These are phyloP conservation scores for Dispira parvispora DNA, from an alignment of 192 early-diverging fungal species.

Conservation along the genomic window DNA sequence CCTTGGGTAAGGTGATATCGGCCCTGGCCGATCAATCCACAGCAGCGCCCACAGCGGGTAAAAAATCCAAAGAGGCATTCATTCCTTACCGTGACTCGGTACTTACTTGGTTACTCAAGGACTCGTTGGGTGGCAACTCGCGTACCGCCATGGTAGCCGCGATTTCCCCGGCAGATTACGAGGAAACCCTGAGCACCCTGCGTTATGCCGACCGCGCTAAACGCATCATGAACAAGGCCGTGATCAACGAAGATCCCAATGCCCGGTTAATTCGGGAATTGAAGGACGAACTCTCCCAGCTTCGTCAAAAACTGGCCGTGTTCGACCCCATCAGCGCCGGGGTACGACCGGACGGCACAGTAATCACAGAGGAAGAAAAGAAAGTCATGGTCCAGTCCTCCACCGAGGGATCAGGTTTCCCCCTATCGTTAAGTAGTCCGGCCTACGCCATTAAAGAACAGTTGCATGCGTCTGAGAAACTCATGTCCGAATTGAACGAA, in stretches of 20 bases:
- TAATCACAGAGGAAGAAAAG: conserved; percentile 8
- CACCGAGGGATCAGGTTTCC: neutral
- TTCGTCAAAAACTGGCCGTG: conserved; percentile 36
- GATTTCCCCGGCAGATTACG: conserved; percentile 56
- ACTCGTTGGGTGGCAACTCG: conserved; percentile 70
- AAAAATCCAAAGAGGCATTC: conserved; percentile 34
- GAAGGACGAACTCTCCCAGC: conserved; percentile 53
- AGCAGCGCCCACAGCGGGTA: conserved; percentile 19
- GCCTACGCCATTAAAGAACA: conserved; percentile 44
- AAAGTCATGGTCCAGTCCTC: neutral
- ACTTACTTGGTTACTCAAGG: conserved; percentile 69
- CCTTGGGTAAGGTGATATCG: conserved; percentile 87
- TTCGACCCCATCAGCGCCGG: conserved; percentile 23
- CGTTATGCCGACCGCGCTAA: conserved; percentile 86
- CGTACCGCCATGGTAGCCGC: conserved; percentile 69
- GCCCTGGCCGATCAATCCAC: conserved; percentile 58
- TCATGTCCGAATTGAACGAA: conserved; percentile 65
- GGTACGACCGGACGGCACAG: conserved; percentile 14
- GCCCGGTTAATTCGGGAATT: conserved; percentile 63
- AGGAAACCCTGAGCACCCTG: conserved; percentile 69
- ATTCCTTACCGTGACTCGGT: conserved; percentile 88
- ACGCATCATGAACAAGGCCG: conserved; percentile 75
- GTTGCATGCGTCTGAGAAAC: conserved; percentile 68
- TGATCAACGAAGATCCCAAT: conserved; percentile 80
- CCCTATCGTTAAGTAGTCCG: neutral